Evolutionary conservation across 176 grass and related monocot genomes (phyloP), one percentile per base, ranked within the genome.

Genomic region (Juncus inflexus): DNA sequence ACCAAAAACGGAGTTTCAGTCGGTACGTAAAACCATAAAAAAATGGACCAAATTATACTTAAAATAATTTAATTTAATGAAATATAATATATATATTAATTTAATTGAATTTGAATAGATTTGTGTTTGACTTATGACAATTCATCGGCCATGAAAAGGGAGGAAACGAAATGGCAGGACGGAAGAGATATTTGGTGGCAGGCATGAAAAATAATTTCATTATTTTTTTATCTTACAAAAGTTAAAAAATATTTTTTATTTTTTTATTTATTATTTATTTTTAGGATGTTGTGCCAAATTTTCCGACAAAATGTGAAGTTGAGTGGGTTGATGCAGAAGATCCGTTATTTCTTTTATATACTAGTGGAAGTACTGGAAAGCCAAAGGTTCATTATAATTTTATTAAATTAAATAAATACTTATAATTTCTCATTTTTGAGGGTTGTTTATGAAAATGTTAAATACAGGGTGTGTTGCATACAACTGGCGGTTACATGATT

Each of bases 281-380:
- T 45, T 61, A 95, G 90, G 94, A 99, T 82, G 75, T 80, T 75
- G 88, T 92, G 40, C 80, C 88, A 7, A 77, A 76, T 69, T 92
- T 99, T 76, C 69, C 80, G 61, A 76, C 62, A 47, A 92, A 89
- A 60, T 99, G 94, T 47, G 77, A 83, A 68, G 83, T 99, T 19
- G 85, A 99, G 81, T 99, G 94, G 94, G 83, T 99, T 69, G 94
- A 99, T 84, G 94, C 94, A 79, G 88, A 99, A 78, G 94, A 99
- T 84, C 83, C 94, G 52, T 74, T 99, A 42, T 99, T 99, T 84
- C 94, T 99, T 72, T 63, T 99, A 12, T 99, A 99, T 47, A 99
- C 94, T 6, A 99, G 94, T 86, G 88, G 94, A 14, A 99, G 94
- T 81, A 99, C 94, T 63, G 94, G 94, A 64, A 99, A 90, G 43